phyloP scores from a whole-genome alignment of 1,284 basidiomycete species.

The Trametes pubescens region DNA sequence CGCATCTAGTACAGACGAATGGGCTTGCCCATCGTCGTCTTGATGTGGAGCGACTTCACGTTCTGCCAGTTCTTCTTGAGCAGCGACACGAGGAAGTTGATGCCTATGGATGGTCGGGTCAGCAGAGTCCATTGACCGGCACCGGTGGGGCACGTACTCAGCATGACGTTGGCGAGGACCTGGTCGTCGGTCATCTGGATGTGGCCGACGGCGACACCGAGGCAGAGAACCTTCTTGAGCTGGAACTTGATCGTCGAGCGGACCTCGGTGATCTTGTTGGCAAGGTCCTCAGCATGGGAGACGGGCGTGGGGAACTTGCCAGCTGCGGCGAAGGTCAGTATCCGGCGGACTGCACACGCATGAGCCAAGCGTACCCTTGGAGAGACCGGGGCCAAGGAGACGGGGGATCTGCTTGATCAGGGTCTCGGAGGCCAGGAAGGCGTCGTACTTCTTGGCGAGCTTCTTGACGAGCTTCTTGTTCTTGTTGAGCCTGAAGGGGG shows the following conservation, averaged over 20 bases:
- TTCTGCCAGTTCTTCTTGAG: constrained; percentile 99
- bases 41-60: constrained; percentile 98
- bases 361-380: constrained; percentile 74
- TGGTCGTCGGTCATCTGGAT: constrained; percentile 98
- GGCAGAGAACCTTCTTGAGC: constrained; percentile 99
- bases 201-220: constrained; percentile 99
- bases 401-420: constrained; percentile 99
- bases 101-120: constrained; percentile 58
- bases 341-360: constrained; percentile 14
- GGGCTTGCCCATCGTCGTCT: constrained; percentile 99
- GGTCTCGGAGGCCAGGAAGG: constrained; percentile 97
- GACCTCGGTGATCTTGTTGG: constrained; percentile 94
- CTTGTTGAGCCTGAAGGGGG: constrained; percentile 84
- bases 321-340: constrained; percentile 55
- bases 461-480: constrained; percentile 99
- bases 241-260: constrained; percentile 99
- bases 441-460: constrained; percentile 99
- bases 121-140: constrained; percentile 5
- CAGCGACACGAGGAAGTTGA: constrained; percentile 99
- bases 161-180: constrained; percentile 97
- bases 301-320: constrained; percentile 99
- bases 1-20: constrained; percentile 85
- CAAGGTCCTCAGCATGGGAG: constrained; percentile 92
- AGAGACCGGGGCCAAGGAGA: constrained; percentile 99
- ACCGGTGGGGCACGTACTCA: constrained; percentile 63